Percentiles rank a stretch among this genome's conserved stretches.
Conservation (phyloP, 768 basidiomycete species). For the Dentipellis sp. region DNA sequence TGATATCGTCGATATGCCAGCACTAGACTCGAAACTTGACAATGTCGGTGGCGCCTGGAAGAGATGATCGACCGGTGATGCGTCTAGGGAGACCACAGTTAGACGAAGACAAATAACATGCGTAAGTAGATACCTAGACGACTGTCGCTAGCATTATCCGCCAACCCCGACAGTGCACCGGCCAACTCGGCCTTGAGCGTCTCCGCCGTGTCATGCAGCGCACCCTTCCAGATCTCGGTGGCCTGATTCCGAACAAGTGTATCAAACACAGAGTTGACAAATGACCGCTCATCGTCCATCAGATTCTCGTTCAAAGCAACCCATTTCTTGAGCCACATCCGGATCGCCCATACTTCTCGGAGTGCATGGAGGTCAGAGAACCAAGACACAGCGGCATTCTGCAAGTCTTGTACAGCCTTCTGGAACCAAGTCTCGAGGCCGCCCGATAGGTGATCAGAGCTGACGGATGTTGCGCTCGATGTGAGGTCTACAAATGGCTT, state of each 20-base stretch:
- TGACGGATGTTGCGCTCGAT: constrained; percentile 45
- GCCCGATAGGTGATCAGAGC: constrained; percentile 31
- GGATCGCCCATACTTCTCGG: constrained; percentile 65
- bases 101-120: not conserved
- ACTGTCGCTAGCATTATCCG: constrained; percentile 17
- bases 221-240: constrained; percentile 46
- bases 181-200: constrained; percentile 36
- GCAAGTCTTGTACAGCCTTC: constrained; percentile 37
- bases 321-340: constrained; percentile 41
- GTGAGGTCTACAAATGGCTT: constrained; percentile 77
- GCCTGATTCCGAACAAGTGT: constrained; percentile 45
- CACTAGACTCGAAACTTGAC: constrained; percentile 29
- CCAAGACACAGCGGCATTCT: constrained; percentile 42
- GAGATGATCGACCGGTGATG: constrained; percentile 42
- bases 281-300: constrained; percentile 34
- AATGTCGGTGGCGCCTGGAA: constrained; percentile 47
- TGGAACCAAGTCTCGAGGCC: constrained; percentile 59
- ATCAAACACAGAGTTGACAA: constrained; percentile 41
- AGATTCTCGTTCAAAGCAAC: constrained; percentile 33
- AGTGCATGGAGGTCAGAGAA: constrained; percentile 48
- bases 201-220: constrained; percentile 34
- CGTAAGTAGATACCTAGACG: constrained; percentile 20
- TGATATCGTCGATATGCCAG: constrained; percentile 26
- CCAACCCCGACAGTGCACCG: constrained; percentile 27
- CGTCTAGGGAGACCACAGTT: constrained; percentile 28